A percentile compares a stretch with the other conserved stretches of the same genome.
phyloP scores from a whole-genome alignment of 306 rosid genomes.

The Cyclanthera cordifolia region DNA sequence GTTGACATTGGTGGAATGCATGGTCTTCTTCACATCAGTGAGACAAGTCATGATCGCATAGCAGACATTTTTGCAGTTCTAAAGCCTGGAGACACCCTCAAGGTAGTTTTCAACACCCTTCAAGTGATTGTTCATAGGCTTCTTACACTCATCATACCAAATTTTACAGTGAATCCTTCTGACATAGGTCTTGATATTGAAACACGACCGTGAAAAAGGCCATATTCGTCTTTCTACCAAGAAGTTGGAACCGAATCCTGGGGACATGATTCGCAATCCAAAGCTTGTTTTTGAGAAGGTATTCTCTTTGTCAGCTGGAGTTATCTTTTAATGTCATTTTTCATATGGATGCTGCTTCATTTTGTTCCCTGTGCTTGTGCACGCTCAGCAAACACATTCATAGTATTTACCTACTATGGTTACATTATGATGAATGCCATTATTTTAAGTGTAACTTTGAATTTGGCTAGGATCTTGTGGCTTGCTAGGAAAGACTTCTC shows the following conservation, averaged over 20 bases:
- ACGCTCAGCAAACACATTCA: neutral
- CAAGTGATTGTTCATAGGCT: neutral
- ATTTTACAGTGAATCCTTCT: neutral
- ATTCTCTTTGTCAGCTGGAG: conserved; percentile 12
- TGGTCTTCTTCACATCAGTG: conserved; percentile 98
- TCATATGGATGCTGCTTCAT: neutral
- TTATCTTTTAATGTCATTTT: neutral
- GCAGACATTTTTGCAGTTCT: conserved; percentile 77
- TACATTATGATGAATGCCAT: neutral
- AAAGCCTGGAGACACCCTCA: conserved; percentile 88
- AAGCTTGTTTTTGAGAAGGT: conserved; percentile 92
- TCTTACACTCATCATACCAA: neutral
- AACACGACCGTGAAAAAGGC: conserved; percentile 95
- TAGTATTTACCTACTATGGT: neutral
- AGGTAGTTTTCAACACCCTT: conserved; percentile 35
- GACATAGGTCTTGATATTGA: conserved; percentile 78
- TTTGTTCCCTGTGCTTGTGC: neutral
- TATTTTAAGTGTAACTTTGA: neutral
- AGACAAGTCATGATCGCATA: conserved; percentile 91
- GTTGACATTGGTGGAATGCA: conserved; percentile 92
- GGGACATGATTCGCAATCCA: conserved; percentile 98
- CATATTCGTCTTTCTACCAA: conserved; percentile 90
- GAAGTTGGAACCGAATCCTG: conserved; percentile 96
- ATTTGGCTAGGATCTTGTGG: neutral
- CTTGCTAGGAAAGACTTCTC: neutral